A percentile compares a stretch with the other conserved stretches of the same genome.
Conservation (phyloP, 805 yeast genomes). For the Candida gorgasii region DNA sequence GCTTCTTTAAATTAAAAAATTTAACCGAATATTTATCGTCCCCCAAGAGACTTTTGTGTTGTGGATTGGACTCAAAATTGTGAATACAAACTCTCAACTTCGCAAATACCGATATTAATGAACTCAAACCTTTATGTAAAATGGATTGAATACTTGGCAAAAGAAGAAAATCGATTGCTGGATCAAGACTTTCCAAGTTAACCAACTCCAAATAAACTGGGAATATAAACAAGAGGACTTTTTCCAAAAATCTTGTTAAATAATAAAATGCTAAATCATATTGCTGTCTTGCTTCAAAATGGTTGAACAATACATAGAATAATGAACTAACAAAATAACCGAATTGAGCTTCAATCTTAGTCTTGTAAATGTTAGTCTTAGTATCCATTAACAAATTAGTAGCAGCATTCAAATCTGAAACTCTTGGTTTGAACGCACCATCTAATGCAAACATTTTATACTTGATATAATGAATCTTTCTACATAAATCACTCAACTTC, state of each 20-base stretch:
- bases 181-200: constrained; percentile 2
- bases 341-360: constrained; percentile 9
- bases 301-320: constrained; percentile 5
- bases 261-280: constrained; percentile 12
- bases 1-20: constrained; percentile 6
- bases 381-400: neutral
- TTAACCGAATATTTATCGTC: constrained; percentile 4
- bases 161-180: constrained; percentile 7
- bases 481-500: constrained; percentile 19
- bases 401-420: neutral
- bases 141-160: constrained; percentile 11
- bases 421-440: constrained; percentile 1
- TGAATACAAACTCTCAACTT: constrained; percentile 6
- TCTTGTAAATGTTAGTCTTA: constrained; percentile 2
- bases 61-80: constrained; percentile 1
- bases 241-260: constrained; percentile 9
- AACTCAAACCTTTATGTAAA: constrained; percentile 9
- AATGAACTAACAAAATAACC: constrained; percentile 11
- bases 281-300: constrained; percentile 8
- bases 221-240: constrained; percentile 7
- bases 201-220: constrained; percentile 10
- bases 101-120: constrained; percentile 3
- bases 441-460: constrained; percentile 9
- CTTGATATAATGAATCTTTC: constrained; percentile 8
- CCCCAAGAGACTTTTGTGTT: constrained; percentile 1